Percentiles rank a stretch among this genome's conserved stretches.
Evolutionary conservation across 345 rosid species (phyloP).

Genomic region (Melaleuca alternifolia): DNA sequence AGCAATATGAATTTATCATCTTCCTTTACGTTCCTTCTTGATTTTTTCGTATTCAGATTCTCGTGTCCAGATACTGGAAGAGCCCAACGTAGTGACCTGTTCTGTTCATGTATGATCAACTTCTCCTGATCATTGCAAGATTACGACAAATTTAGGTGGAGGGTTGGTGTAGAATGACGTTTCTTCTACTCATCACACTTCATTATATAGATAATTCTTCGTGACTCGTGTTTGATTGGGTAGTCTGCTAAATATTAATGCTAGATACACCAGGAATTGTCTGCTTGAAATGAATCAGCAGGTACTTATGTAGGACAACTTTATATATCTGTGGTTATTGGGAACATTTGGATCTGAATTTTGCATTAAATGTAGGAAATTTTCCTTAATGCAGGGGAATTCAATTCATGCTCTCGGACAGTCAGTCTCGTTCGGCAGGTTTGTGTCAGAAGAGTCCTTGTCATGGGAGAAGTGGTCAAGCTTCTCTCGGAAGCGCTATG

Average conservation of each 20-base stretch:
- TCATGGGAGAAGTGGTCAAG: conserved; percentile 67
- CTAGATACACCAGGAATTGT: not conserved
- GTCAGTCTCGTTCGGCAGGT: conserved; percentile 90
- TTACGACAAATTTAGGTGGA: not conserved
- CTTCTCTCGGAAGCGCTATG: conserved; percentile 7
- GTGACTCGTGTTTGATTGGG: not conserved
- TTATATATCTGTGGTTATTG: not conserved
- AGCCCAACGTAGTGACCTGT: not conserved
- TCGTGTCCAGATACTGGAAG: not conserved
- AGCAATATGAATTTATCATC: not conserved
- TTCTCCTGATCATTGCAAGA: not conserved
- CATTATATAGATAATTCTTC: not conserved
- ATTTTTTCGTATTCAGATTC: not conserved
- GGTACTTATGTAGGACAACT: not conserved
- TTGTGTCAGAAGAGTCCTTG: conserved; percentile 57
- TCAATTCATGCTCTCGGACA: conserved; percentile 56
- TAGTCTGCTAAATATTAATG: not conserved
- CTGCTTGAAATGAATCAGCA: not conserved
- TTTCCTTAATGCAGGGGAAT: conserved; percentile 40
- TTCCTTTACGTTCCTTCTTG: not conserved
- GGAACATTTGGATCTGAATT: not conserved
- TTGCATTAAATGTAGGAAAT: not conserved
- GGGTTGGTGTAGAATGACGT: not conserved
- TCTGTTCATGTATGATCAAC: not conserved
- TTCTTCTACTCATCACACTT: not conserved